phyloP scores from a whole-genome alignment of 2,329 filamentous ascomycete genomes.

The Botrytis paeoniae region DNA sequence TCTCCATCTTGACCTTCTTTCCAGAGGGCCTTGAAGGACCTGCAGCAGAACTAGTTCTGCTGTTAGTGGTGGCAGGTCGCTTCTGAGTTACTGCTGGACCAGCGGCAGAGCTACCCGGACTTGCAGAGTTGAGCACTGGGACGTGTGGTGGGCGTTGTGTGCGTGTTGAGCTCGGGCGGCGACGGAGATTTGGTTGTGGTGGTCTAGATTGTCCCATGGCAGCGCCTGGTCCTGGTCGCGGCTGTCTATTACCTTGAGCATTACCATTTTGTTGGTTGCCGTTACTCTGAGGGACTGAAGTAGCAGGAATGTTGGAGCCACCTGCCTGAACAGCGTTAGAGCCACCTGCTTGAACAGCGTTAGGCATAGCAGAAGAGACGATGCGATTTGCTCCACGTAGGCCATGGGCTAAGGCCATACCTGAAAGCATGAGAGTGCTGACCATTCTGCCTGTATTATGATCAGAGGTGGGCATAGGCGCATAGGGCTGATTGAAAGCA shows the following conservation, averaged over 20 bases:
- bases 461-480: not conserved
- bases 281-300: not conserved
- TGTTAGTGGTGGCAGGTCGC: not conserved
- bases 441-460: not conserved
- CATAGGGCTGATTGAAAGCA: not conserved
- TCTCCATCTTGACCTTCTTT: not conserved
- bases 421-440: not conserved
- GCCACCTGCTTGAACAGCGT: not conserved
- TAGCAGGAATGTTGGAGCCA: accelerated
- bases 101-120: not conserved
- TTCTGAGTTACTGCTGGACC: not conserved
- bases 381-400: not conserved
- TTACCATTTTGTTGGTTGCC: not conserved
- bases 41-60: too few relatives aligned
- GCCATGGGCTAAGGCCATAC: too few relatives aligned
- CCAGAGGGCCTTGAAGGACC: not conserved
- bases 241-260: not conserved
- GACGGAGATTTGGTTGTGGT: not conserved
- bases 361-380: not conserved
- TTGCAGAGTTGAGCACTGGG: not conserved
- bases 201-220: not conserved
- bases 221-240: not conserved
- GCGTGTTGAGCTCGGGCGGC: accelerated
- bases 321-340: not conserved
- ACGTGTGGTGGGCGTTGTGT: not conserved